Evolutionary conservation across 2,329 filamentous ascomycete genomes (phyloP), one percentile per base, ranked within the genome.

Genomic region (Alternaria rosae): DNA sequence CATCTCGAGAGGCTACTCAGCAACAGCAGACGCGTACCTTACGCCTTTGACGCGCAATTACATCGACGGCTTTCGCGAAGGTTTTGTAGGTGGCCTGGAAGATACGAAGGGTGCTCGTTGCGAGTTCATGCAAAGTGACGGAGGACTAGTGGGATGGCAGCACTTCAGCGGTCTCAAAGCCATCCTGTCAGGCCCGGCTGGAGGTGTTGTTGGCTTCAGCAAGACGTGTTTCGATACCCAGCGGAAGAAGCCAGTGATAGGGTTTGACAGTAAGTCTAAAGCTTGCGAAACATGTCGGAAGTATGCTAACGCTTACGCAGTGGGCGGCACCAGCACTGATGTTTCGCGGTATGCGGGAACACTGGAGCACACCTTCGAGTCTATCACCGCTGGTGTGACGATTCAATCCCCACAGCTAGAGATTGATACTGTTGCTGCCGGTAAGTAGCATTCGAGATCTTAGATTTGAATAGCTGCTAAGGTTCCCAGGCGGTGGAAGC

Each of bases 401-500:
- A 72, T 79, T 10, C 69, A 74, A 12, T 67, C 68, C 0, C 74
- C 76, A 3, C 73, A 76, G 61, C 69, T 79, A 5, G 70, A 78
- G 23, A 75, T 78, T 9, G 62, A 71, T 6, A 79, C 75, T 11
- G 73, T 77, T 2, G 82, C 82, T 8, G 83, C 83, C 17, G 45
- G 45, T 48, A 6, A 20, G 45, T 28, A n/a, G 23, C 17, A 17
- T 11, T 25, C 9, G 9, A 11, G 10, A 8, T 17, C 2, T 6
- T 20, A 1, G 15, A 47, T 11, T 9, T n/a, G n/a, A 17, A 11
- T n/a, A 26, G 82, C 41, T 41, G 35, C 42, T 62, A 44, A 64
- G 32, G 44, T 30, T 12, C 8, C 17, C 3, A 65, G 66, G 82
- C 4, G 84, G 84, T 38, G 84, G 84, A 7, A 83, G 80, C 1